Evolutionary conservation across 306 rosid species (phyloP).

Genomic region (Sesbania bispinosa): DNA sequence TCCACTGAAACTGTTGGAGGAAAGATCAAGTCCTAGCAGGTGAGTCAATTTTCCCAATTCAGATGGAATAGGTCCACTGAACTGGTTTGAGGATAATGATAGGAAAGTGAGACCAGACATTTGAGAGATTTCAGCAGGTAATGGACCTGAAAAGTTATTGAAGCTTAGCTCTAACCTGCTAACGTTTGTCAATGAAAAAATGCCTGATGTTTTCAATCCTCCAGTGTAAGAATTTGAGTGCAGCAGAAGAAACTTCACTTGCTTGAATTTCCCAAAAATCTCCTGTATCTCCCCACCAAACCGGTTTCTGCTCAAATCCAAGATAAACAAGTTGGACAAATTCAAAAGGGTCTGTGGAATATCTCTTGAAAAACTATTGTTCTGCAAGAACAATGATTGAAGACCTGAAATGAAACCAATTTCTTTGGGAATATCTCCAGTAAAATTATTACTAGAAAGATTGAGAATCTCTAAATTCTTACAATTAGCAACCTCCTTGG

Average conservation of each 20-base stretch:
- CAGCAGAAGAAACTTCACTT: slow-evolving; percentile 59
- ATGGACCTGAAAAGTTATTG: slow-evolving; percentile 73
- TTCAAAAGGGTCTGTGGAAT: slow-evolving; percentile 58
- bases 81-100: slow-evolving; percentile 61
- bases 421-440: slow-evolving; percentile 57
- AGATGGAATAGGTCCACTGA: slow-evolving; percentile 55
- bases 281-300: slow-evolving; percentile 64
- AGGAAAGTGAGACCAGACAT: slow-evolving; percentile 53
- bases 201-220: slow-evolving; percentile 62
- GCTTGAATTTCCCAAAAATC: slow-evolving; percentile 64
- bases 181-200: slow-evolving; percentile 59
- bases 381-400: slow-evolving; percentile 52
- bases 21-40: slow-evolving; percentile 69
- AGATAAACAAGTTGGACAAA: slow-evolving; percentile 52
- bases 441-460: slow-evolving; percentile 54
- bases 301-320: slow-evolving; percentile 79
- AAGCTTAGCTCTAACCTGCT: slow-evolving; percentile 49
- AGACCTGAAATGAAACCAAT: slow-evolving; percentile 57
- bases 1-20: slow-evolving; percentile 64
- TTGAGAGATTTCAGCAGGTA: slow-evolving; percentile 62
- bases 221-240: slow-evolving; percentile 54
- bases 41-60: slow-evolving; percentile 45
- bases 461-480: slow-evolving; percentile 39
- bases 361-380: slow-evolving; percentile 55
- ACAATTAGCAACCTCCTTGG: slow-evolving; percentile 59